Base-by-base conservation (phyloP, 2,329 filamentous ascomycete genomes). In the Colletotrichum noveboracense region DNA sequence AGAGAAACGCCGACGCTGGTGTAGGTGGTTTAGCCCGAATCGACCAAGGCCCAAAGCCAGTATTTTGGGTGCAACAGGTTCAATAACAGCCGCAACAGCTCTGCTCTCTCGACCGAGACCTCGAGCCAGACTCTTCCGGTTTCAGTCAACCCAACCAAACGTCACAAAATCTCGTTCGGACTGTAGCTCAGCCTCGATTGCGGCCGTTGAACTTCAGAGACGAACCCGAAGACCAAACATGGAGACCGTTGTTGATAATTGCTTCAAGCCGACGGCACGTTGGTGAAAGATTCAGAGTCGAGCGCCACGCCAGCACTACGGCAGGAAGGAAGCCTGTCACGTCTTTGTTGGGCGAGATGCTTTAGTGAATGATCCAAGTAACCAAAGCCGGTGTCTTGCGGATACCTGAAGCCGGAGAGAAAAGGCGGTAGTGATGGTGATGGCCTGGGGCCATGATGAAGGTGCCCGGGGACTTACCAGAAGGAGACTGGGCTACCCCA, bases 311-410 rank as follows among this genome's bases (percentile, higher is more conserved):
- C 12, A 24, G n/a, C 4, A 52, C 10, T 13, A 52, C 43, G n/a
- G 43, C 43, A 52, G n/a, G 43, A 24, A 52, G n/a, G n/a, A 21
- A 21, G 10, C n/a, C n/a, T 13, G 32, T 32, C 21, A 14, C 36
- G 66, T 67, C 62, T 55, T 52, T 67, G 36, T 62, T 62, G 72
- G n/a, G 72, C 72, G 36, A 74, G 60, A n/a, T 66, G 68, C 61
- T 43, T 62, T 34, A 26, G 62, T 26, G 26, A 66, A 48, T 28
- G 56, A 52, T 26, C 52, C 24, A 67, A 66, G 30, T 7, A 55
- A 61, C 68, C 36, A 56, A 62, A 14, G 36, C 55, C 62, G 68
- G 69, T 66, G 38, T 62, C 62, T 24, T 38, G 61, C 67, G 43
- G 71, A 24, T 67, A 32, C 71, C 60, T 64, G 30, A 24, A 26